Base-by-base conservation (phyloP, 805 yeast genomes). In the Ogataea pini region DNA sequence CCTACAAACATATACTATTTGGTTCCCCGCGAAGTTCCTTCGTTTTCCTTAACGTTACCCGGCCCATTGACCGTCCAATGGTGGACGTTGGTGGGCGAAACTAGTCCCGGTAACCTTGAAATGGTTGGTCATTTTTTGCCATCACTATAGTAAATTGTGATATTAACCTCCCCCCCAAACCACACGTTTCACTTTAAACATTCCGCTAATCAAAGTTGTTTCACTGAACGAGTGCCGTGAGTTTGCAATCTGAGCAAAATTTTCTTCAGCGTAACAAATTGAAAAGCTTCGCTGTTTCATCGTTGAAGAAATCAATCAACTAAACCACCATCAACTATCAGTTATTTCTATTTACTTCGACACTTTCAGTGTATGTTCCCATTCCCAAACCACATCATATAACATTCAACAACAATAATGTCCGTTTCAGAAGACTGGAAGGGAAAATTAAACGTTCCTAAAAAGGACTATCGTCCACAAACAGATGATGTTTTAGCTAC, bases 401-500 rank as follows among this genome's bases (percentile, higher is more conserved):
- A 42, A 42, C 36, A 42, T 24, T 25, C 43, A 55, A 25, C 4
- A 12, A 39, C 13, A 17, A 24, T 25, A 42, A 68, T 71, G 73
- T 56, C 59, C 42, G 32, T 31, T 31, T 13, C 40, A 42, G 67
- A 62, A 36, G 80, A 82, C 52, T 89, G 97, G 96, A 91, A 89
- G 72, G 60, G 75, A 22, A 70, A 77, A 46, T 76, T 92, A 57
- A 85, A 83, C 64, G 68, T 89, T 42, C 98, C 98, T 13, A 75
- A 72, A 49, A 89, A 80, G 71, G 99, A 92, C 68, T 77, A 85
- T n/a, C 82, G 99, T 68, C 96, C 96, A 34, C 97, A 92, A 68
- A 92, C 99, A 1, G 97, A 91, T 48, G 99, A 94, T 78, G 97
- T 94, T 46, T 78, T 89, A 43, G 87, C 82, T 59, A 90, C 96